Conservation (phyloP, 2,329 filamentous ascomycete genomes). For the Malbranchea zuffiana region DNA sequence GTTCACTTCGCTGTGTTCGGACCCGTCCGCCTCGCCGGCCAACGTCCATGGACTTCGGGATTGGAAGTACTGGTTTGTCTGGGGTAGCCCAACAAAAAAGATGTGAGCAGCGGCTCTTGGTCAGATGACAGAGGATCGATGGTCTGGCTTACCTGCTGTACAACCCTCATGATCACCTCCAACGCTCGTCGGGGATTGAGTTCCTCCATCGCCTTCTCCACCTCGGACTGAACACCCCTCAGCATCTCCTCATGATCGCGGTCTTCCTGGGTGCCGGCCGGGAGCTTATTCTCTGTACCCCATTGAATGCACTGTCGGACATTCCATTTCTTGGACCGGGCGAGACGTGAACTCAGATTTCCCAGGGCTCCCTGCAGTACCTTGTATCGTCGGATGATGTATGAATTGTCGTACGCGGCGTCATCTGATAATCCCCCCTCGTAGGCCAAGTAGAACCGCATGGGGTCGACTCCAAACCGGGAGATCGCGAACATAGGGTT, state of each 20-base stretch:
- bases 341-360: slow-evolving; percentile 64
- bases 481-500: slow-evolving; percentile 88
- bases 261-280: slow-evolving; percentile 23
- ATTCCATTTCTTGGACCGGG: slow-evolving; percentile 58
- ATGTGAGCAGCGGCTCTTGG: slow-evolving; percentile 3
- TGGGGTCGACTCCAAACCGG: slow-evolving; percentile 72
- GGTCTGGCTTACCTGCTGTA: slow-evolving; percentile 10
- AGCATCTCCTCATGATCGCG: slow-evolving; percentile 33
- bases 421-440: slow-evolving; percentile 69
- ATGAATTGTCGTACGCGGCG: slow-evolving; percentile 70
- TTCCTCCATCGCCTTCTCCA: slow-evolving; percentile 49
- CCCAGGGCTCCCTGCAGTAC: slow-evolving; percentile 66
- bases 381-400: slow-evolving; percentile 68
- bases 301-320: slow-evolving; percentile 48
- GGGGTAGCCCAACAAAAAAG: not conserved
- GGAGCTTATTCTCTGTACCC: slow-evolving; percentile 22
- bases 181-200: slow-evolving; percentile 57
- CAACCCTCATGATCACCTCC: slow-evolving; percentile 46
- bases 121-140: not conserved
- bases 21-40: slow-evolving; percentile 15
- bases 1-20: slow-evolving; percentile 38
- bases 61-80: slow-evolving; percentile 60
- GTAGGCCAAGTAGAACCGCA: slow-evolving; percentile 80
- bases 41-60: slow-evolving; percentile 55
- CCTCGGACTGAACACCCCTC: slow-evolving; percentile 29